Evolutionary conservation across 805 yeast species (phyloP).

Genomic region (Cyberlindnera meyerae): DNA sequence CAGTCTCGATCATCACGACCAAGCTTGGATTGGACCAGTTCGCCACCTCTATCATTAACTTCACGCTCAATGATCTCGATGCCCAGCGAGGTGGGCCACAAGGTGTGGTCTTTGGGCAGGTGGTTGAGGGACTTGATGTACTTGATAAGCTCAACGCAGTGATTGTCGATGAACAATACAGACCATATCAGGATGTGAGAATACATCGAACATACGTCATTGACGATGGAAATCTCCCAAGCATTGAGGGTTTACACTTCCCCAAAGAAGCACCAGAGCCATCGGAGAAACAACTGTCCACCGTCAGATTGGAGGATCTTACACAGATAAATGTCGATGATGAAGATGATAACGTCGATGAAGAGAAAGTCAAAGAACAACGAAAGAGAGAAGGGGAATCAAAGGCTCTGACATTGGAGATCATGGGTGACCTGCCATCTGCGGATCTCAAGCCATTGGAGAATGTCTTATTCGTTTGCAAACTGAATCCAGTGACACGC

Average conservation of each 20-base stretch:
- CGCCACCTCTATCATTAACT: slow-evolving; percentile 34
- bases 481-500: slow-evolving; percentile 56
- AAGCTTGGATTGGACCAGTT: slow-evolving; percentile 5
- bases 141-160: slow-evolving; percentile 40
- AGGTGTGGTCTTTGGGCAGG: slow-evolving; percentile 41
- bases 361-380: slow-evolving; percentile 24
- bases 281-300: slow-evolving; percentile 30
- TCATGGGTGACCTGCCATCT: slow-evolving; percentile 58
- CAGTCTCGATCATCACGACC: slow-evolving; percentile 29
- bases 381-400: slow-evolving; percentile 37
- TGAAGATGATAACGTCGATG: slow-evolving; percentile 23
- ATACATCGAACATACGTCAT: slow-evolving; percentile 46
- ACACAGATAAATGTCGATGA: slow-evolving; percentile 20
- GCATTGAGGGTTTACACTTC: slow-evolving; percentile 22
- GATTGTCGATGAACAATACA: slow-evolving; percentile 32
- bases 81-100: slow-evolving; percentile 12
- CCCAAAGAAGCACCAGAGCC: slow-evolving; percentile 35
- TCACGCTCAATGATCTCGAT: slow-evolving; percentile 31
- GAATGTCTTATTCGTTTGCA: slow-evolving; percentile 56
- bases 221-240: slow-evolving; percentile 47
- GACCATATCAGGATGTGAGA: slow-evolving; percentile 46
- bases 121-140: slow-evolving; percentile 45
- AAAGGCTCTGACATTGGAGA: slow-evolving; percentile 57
- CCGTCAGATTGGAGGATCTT: slow-evolving; percentile 25
- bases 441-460: slow-evolving; percentile 59